A percentile compares a stretch with the other conserved stretches of the same genome.
phyloP scores from a whole-genome alignment of 345 rosid genomes.

The Angophora floribunda region DNA sequence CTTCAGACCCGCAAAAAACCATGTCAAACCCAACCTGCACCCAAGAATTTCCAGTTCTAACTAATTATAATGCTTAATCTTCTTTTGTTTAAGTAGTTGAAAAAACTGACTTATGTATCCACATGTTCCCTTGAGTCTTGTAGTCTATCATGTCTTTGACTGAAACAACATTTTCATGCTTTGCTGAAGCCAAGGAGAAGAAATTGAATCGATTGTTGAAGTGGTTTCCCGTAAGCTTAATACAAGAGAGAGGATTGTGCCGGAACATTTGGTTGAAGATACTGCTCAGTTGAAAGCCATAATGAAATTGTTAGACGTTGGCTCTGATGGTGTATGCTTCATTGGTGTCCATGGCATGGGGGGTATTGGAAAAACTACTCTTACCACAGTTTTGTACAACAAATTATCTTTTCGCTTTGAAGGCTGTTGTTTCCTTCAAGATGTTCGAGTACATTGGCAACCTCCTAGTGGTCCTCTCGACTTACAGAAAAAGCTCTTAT shows the following conservation, averaged over 20 bases:
- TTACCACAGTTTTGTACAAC: neutral
- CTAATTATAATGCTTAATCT: too few relatives aligned
- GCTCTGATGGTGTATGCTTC: neutral
- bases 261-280: neutral
- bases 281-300: neutral
- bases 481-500: neutral
- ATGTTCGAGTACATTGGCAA: fast-evolving
- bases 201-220: neutral
- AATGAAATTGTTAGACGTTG: neutral
- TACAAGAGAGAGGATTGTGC: neutral
- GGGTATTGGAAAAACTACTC: neutral
- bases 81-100: neutral
- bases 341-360: neutral
- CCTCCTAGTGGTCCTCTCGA: neutral
- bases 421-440: neutral
- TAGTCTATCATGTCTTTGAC: neutral
- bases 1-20: too few relatives aligned
- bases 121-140: neutral
- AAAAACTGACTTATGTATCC: neutral
- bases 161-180: neutral
- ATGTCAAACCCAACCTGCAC: too few relatives aligned
- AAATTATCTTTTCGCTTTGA: neutral
- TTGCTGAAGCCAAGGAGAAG: neutral
- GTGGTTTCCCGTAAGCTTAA: neutral
- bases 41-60: neutral